Evolutionary conservation across 2,329 filamentous ascomycete genomes (phyloP).

Genomic region (Rhinocladiella similis): DNA sequence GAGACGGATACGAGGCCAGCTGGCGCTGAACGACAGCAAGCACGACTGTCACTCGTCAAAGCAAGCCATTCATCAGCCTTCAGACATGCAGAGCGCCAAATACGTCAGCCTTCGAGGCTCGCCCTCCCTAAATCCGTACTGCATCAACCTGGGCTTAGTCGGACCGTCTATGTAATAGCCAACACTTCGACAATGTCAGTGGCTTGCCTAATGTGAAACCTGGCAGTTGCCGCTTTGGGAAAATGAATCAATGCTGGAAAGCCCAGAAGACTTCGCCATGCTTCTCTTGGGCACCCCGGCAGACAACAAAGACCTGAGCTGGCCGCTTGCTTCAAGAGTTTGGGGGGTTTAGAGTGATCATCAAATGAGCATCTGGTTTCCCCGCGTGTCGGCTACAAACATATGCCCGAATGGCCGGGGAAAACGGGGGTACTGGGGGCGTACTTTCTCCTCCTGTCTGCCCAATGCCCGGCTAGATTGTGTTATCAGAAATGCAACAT

Average conservation of each 20-base stretch:
- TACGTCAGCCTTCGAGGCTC: no score
- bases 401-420: slow-evolving; percentile 11
- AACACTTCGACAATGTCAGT: neutral
- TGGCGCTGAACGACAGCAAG: neutral
- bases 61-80: no score
- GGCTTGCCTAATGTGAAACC: neutral
- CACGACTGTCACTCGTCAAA: no score
- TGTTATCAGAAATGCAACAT: neutral
- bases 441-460: no score
- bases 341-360: neutral
- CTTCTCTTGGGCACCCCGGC: neutral
- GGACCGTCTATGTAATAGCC: neutral
- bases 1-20: neutral
- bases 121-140: no score
- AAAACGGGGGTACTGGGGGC: neutral
- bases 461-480: neutral
- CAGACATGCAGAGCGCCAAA: no score
- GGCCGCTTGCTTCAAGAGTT: neutral
- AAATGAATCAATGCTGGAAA: slow-evolving; percentile 9
- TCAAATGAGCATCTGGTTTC: slow-evolving; percentile 7
- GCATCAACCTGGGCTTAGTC: no score
- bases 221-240: slow-evolving; percentile 10
- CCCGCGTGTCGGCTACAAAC: slow-evolving; percentile 22
- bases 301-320: neutral
- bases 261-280: neutral